Evolutionary conservation across 2,329 filamentous ascomycete genomes (phyloP), one percentile per base, ranked within the genome.

Genomic region (Fusarium miscanthi): DNA sequence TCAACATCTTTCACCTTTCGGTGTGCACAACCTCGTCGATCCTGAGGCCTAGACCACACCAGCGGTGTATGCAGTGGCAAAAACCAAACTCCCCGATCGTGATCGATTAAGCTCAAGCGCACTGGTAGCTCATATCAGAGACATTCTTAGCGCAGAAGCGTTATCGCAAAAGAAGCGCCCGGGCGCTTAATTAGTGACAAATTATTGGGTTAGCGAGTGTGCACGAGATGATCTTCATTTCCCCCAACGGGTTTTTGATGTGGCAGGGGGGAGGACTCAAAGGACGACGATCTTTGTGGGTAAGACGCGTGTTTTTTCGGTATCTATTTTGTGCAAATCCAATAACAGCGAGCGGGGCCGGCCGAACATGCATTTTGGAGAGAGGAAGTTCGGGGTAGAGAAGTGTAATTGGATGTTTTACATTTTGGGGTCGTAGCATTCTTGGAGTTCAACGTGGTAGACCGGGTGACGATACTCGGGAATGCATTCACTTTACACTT

Each of bases 151-250:
- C 65, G 66, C 51, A 49, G 37, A 45, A 58, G 38, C 63, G 51
- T 57, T 66, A 66, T 70, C 66, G 11, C 19, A 53, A 53, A 41
- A 53, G 23, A 53, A 71, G 68, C 68, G 68, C 69, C 68, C 37
- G 68, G 65, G 69, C 69, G 69, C 63, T 69, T 72, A 71, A 51
- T 43, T 63, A 48, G n/a, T 25, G 38, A n/a, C 30, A 38, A 52
- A 17, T 8, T 37, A 11, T 27, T 42, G 30, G 6, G 30, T 57
- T 54, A 54, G 35, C 41, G 35, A 23, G 37, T 21, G 48, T 68
- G 66, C 51, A 65, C 31, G 59, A 75, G 74, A 75, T 75, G 73
- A 75, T 75, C 73, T 74, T 75, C 73, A 75, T 75, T 75, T 75
- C 63, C 73, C 54, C 70, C 58, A 70, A 71, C 69, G 62, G 43